phyloP scores from a whole-genome alignment of 176 grass and related monocot genomes.

The Leersia perrieri region DNA sequence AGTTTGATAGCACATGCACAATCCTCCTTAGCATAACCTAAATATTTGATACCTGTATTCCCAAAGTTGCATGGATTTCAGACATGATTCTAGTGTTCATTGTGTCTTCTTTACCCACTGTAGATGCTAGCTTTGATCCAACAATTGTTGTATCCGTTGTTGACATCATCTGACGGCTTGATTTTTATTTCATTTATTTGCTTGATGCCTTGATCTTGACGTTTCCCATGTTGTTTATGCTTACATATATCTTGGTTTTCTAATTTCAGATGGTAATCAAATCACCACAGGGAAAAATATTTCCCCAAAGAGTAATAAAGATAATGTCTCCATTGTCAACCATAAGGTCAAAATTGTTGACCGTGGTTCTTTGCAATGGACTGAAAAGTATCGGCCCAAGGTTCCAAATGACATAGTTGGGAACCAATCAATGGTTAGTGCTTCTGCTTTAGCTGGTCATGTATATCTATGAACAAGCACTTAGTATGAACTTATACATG shows the following conservation, averaged over 20 bases:
- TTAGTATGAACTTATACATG: slow-evolving; percentile 29
- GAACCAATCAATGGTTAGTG: slow-evolving; percentile 86
- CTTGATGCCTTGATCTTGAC: not conserved
- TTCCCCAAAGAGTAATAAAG: slow-evolving; percentile 46
- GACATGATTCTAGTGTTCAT: slow-evolving; percentile 9
- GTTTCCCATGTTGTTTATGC: slow-evolving; percentile 23
- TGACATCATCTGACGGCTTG: not conserved
- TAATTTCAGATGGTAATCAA: slow-evolving; percentile 60
- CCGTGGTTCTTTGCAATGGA: slow-evolving; percentile 81
- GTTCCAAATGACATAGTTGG: slow-evolving; percentile 93
- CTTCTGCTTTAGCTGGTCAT: slow-evolving; percentile 27
- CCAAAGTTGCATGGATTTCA: slow-evolving; percentile 3
- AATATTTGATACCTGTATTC: not conserved
- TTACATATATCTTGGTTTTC: slow-evolving; percentile 20
- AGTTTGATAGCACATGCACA: not conserved
- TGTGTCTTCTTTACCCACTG: not conserved
- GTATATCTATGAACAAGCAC: slow-evolving; percentile 17
- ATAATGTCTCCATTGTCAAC: slow-evolving; percentile 47
- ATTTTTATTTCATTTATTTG: slow-evolving; percentile 14
- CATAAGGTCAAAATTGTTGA: slow-evolving; percentile 51
- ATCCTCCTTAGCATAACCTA: slow-evolving; percentile 3
- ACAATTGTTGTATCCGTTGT: slow-evolving; percentile 3
- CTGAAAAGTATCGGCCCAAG: slow-evolving; percentile 95
- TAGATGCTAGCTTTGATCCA: slow-evolving; percentile 27
- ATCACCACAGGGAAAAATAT: slow-evolving; percentile 46